These are phyloP conservation scores for Phytophthora sojae DNA, from an alignment of 352 stramenopile genomes.

Conservation along the genomic window DNA sequence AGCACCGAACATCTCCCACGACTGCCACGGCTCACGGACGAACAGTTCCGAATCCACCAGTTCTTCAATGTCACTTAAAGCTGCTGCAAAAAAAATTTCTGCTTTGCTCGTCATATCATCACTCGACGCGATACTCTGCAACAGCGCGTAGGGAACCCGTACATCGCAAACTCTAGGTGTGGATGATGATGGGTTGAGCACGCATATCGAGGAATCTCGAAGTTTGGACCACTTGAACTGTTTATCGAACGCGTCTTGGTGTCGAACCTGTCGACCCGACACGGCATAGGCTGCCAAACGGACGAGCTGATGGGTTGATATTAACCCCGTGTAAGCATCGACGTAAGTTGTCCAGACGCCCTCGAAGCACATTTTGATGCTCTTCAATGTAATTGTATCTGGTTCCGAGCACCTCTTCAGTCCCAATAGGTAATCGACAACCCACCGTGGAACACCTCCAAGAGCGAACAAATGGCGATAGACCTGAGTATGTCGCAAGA, in stretches of 20 bases:
- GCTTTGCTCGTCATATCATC: no score
- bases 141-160: not conserved
- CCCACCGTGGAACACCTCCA: slow-evolving; percentile 22
- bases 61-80: no score
- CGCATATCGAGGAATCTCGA: not conserved
- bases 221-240: not conserved
- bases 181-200: not conserved
- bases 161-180: not conserved
- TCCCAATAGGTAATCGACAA: slow-evolving; percentile 14
- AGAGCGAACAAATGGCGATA: slow-evolving; percentile 10
- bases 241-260: not conserved
- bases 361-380: slow-evolving; percentile 7
- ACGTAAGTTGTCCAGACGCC: slow-evolving; percentile 13
- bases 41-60: not conserved
- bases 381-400: not conserved
- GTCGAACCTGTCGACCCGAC: not conserved
- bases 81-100: no score
- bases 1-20: not conserved
- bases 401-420: not conserved
- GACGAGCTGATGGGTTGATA: not conserved
- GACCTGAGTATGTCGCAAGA: not conserved
- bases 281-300: not conserved
- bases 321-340: not conserved
- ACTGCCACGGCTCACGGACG: not conserved
- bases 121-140: not conserved